A percentile compares a stretch with the other conserved stretches of the same genome.
phyloP scores from a whole-genome alignment of 345 rosid species.

The Draba incana region DNA sequence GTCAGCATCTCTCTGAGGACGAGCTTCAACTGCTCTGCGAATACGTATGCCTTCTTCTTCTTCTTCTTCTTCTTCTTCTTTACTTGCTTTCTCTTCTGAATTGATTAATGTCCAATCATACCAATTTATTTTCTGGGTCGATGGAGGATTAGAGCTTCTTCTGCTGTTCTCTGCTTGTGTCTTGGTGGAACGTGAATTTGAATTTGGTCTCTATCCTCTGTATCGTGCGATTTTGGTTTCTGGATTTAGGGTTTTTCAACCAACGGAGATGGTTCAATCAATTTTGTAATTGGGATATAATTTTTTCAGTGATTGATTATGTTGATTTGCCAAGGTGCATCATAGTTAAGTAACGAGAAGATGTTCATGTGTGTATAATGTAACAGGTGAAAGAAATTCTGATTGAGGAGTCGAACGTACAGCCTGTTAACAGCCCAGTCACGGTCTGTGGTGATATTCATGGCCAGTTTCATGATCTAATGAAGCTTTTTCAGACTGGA shows the following conservation, averaged over 20 bases:
- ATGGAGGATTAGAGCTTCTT: constrained; percentile 9
- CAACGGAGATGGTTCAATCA: neutral
- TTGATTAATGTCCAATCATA: neutral
- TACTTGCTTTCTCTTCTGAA: constrained; percentile 21
- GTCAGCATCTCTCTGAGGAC: constrained; percentile 89
- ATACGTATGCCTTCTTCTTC: constrained; percentile 53
- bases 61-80: constrained; percentile 4
- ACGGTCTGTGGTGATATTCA: constrained; percentile 99
- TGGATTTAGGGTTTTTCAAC: constrained; percentile 31
- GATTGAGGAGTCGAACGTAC: constrained; percentile 96
- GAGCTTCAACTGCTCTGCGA: constrained; percentile 99
- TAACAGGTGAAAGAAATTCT: constrained; percentile 90
- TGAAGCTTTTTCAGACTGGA: constrained; percentile 98
- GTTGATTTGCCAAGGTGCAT: constrained; percentile 12
- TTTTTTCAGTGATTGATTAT: neutral
- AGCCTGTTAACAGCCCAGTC: constrained; percentile 99
- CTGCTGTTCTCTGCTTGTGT: constrained; percentile 5
- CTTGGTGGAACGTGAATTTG: constrained; percentile 17
- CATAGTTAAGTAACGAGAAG: neutral
- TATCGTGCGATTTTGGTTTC: neutral
- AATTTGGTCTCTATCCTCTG: constrained; percentile 25
- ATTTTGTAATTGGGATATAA: neutral
- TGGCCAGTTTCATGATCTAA: constrained; percentile 98
- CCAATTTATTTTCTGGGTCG: neutral
- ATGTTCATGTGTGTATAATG: constrained; percentile 14